These are phyloP conservation scores for Talaromyces verruculosus DNA, from an alignment of 2,329 filamentous ascomycete genomes.

Conservation along the genomic window DNA sequence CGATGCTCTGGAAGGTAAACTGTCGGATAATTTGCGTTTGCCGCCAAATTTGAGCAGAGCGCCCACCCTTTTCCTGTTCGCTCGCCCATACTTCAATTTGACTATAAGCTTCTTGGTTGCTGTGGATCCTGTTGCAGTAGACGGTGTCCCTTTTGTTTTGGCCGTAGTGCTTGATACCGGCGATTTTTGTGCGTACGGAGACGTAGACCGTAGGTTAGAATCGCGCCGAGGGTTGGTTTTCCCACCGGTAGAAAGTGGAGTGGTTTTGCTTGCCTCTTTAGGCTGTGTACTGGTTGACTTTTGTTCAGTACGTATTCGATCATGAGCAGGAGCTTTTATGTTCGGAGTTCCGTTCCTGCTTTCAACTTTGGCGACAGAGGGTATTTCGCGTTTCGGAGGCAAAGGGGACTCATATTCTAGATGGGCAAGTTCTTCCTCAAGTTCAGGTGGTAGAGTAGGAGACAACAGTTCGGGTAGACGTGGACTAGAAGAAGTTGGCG, in stretches of 20 bases:
- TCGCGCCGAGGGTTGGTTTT: slow-evolving; percentile 18
- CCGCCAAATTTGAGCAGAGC: slow-evolving; percentile 46
- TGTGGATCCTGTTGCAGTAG: background rate
- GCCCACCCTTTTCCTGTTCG: slow-evolving; percentile 50
- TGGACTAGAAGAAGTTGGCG: slow-evolving; percentile 40
- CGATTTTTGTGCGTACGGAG: slow-evolving; percentile 20
- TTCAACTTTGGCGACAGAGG: slow-evolving; percentile 22
- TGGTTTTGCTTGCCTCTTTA: slow-evolving; percentile 22
- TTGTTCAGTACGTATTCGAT: slow-evolving; percentile 22
- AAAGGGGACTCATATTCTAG: slow-evolving; percentile 38
- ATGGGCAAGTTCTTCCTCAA: slow-evolving; percentile 54
- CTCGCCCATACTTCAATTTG: slow-evolving; percentile 54
- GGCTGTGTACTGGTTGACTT: slow-evolving; percentile 23
- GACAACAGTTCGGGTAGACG: slow-evolving; percentile 57
- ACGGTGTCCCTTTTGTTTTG: slow-evolving; percentile 22
- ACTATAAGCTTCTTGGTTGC: slow-evolving; percentile 42
- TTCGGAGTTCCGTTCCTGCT: slow-evolving; percentile 24
- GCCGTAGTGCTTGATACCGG: slow-evolving; percentile 8
- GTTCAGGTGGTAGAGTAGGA: slow-evolving; percentile 56
- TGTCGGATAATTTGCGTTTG: slow-evolving; percentile 35
- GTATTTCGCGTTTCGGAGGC: slow-evolving; percentile 22
- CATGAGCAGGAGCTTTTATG: slow-evolving; percentile 25
- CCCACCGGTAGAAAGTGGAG: slow-evolving; percentile 18
- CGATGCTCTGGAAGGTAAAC: background rate
- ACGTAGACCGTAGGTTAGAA: background rate